These are phyloP conservation scores for Moesziomyces antarcticus DNA, from an alignment of 1,284 basidiomycete species.

Conservation along the genomic window DNA sequence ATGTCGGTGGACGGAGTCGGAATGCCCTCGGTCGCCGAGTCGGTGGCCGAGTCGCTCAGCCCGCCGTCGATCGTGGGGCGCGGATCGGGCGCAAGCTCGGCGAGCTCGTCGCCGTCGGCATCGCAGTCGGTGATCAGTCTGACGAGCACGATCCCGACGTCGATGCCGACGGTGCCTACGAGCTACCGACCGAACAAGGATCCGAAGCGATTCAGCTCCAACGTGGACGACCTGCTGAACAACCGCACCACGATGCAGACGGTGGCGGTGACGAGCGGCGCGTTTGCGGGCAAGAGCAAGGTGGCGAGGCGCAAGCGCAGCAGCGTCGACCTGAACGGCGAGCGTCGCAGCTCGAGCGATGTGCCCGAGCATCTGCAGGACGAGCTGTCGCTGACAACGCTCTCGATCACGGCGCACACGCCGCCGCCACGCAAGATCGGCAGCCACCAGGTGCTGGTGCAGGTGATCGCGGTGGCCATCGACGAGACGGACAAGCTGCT, in stretches of 20 bases:
- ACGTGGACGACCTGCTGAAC: constrained; percentile 58
- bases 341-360: constrained; percentile 39
- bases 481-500: constrained; percentile 67
- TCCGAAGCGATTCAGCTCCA: constrained; percentile 47
- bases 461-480: constrained; percentile 68
- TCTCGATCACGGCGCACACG: constrained; percentile 61
- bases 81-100: constrained; percentile 22
- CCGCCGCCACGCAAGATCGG: constrained; percentile 67
- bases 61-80: constrained; percentile 14
- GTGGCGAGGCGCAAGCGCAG: constrained; percentile 34
- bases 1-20: constrained; percentile 33
- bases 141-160: constrained; percentile 38
- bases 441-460: constrained; percentile 68
- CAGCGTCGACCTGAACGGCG: constrained; percentile 26
- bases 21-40: constrained; percentile 15
- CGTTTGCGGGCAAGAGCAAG: constrained; percentile 35
- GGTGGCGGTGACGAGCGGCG: constrained; percentile 57
- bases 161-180: constrained; percentile 51
- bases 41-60: constrained; percentile 25
- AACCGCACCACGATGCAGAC: constrained; percentile 63
- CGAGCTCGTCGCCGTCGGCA: constrained; percentile 40
- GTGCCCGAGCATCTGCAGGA: constrained; percentile 56
- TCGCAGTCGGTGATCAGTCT: constrained; percentile 47
- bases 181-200: constrained; percentile 56
- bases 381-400: constrained; percentile 51